These are phyloP conservation scores for Tothia fuscella DNA, from an alignment of 2,329 filamentous ascomycete species.

Conservation along the genomic window DNA sequence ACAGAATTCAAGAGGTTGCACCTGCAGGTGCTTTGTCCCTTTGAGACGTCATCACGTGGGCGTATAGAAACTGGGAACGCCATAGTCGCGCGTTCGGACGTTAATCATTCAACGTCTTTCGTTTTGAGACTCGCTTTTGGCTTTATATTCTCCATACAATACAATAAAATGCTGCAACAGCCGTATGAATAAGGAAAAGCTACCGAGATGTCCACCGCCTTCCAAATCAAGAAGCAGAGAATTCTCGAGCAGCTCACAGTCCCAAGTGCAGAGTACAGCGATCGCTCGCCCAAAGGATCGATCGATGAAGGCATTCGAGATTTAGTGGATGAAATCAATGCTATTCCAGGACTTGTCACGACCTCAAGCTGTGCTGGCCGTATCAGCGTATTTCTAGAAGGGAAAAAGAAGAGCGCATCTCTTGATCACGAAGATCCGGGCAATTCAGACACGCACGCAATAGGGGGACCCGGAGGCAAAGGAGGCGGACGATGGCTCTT, in stretches of 20 bases:
- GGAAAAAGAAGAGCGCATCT: slow-evolving; percentile 37
- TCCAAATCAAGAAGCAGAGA: slow-evolving; percentile 49
- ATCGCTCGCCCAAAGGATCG: slow-evolving; percentile 79
- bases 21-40: too few relatives aligned
- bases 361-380: slow-evolving; percentile 89
- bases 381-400: slow-evolving; percentile 80
- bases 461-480: slow-evolving; percentile 65
- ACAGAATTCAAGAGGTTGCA: too few relatives aligned
- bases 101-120: too few relatives aligned
- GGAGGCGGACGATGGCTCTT: slow-evolving; percentile 78
- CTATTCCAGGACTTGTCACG: slow-evolving; percentile 63
- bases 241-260: slow-evolving; percentile 61
- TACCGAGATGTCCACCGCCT: slow-evolving; percentile 15
- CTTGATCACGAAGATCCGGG: slow-evolving; percentile 11
- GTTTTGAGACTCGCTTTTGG: too few relatives aligned
- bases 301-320: slow-evolving; percentile 68
- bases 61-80: too few relatives aligned
- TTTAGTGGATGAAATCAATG: slow-evolving; percentile 70
- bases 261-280: slow-evolving; percentile 60
- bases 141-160: too few relatives aligned
- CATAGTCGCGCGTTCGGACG: too few relatives aligned
- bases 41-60: too few relatives aligned
- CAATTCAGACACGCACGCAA: slow-evolving; percentile 19
- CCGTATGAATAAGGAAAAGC: too few relatives aligned
- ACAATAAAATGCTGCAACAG: too few relatives aligned